These are phyloP conservation scores for Fusarium siculi DNA, from an alignment of 2,329 filamentous ascomycete species.

Conservation along the genomic window DNA sequence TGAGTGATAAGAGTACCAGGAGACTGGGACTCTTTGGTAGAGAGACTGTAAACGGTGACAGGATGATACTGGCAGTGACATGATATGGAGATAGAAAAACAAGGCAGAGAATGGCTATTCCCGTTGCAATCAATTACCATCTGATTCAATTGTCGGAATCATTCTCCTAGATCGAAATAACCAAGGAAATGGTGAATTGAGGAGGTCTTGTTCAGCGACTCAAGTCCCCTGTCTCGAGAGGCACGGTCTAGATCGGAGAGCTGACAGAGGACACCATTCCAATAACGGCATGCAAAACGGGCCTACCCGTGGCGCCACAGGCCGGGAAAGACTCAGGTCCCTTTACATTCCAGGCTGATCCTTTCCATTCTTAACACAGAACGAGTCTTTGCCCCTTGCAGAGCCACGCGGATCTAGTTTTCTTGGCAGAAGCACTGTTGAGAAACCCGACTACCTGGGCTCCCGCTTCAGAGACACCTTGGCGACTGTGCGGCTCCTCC, in stretches of 20 bases:
- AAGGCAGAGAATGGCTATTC: neutral
- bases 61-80: neutral
- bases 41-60: neutral
- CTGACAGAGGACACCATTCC: neutral
- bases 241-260: neutral
- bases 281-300: neutral
- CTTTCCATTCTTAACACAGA: neutral
- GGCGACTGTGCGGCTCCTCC: neutral
- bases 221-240: neutral
- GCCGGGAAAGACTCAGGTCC: no score
- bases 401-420: neutral
- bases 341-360: slow-evolving; percentile 4
- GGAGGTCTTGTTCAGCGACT: neutral
- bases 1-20: neutral
- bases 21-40: neutral
- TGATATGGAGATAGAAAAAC: neutral
- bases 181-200: neutral
- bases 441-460: neutral
- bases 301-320: slow-evolving; percentile 3
- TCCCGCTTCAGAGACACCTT: neutral
- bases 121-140: neutral
- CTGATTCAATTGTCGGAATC: neutral
- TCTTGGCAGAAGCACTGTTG: neutral
- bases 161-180: neutral
- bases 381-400: neutral